Percentiles rank a stretch among this genome's conserved stretches.
Evolutionary conservation across 2,329 filamentous ascomycete species (phyloP).

Genomic region (Hypoxylon sp.): DNA sequence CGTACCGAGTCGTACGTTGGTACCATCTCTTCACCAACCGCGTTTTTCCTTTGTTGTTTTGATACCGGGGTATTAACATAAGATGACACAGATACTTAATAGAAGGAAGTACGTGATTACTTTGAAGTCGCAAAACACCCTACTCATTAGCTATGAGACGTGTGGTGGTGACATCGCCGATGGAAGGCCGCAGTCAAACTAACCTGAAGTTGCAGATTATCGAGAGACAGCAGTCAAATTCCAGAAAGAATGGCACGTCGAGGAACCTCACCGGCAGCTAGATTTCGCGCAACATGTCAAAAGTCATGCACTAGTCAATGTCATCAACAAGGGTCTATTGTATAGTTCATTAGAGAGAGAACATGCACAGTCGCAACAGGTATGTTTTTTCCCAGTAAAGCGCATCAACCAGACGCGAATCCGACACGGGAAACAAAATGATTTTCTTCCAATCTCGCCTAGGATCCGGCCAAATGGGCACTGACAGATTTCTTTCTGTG

Average conservation of each 20-base stretch:
- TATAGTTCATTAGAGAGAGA: conserved; percentile 73
- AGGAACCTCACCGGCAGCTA: conserved; percentile 73
- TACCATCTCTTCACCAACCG: conserved; percentile 17
- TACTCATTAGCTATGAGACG: conserved; percentile 37
- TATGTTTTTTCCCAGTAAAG: conserved; percentile 55
- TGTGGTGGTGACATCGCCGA: conserved; percentile 47
- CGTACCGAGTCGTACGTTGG: conserved; percentile 4
- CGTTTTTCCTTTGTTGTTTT: conserved; percentile 24
- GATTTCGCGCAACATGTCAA: conserved; percentile 76
- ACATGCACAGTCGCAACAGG: conserved; percentile 63
- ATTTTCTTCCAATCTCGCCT: conserved; percentile 48
- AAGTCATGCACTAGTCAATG: conserved; percentile 73
- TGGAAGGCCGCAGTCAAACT: conserved; percentile 51
- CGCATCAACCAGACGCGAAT: conserved; percentile 47
- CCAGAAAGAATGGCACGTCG: conserved; percentile 77
- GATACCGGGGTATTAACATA: conserved; percentile 47
- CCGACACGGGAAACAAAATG: conserved; percentile 44
- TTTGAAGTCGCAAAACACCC: conserved; percentile 35
- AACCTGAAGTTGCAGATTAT: conserved; percentile 68
- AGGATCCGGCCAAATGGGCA: conserved; percentile 54
- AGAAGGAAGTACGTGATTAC: conserved; percentile 70
- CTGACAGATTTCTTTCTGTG: conserved; percentile 58
- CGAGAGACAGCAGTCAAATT: conserved; percentile 77
- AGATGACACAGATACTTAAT: conserved; percentile 67
- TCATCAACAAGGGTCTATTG: conserved; percentile 74